Evolutionary conservation across 148 eudicot genomes (phyloP), one percentile per base, ranked within the genome.

Genomic region (Nyssa sinensis): DNA sequence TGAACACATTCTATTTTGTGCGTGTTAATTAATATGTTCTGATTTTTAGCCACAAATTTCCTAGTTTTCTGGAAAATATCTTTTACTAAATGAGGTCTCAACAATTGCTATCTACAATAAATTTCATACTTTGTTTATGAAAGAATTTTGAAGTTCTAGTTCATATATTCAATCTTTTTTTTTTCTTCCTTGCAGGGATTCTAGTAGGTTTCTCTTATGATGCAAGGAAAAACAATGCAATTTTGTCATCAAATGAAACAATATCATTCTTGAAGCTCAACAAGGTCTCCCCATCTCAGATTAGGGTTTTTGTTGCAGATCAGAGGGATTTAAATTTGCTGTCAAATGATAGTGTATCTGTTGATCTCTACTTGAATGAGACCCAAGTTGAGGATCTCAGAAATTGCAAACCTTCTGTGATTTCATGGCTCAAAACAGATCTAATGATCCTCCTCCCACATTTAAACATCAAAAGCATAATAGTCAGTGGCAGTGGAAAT

Each of bases 241-340:
- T 63, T 62, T 29, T 66, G 25, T 62, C 77, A 23, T 19, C 64
- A 29, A 10, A 53, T 1, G 70, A 67, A 33, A 58, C 76, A 70
- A 53, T 66, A 29, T 71, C 79, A 41, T 70, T 51, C 28, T 19
- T 44, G 64, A 61, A 30, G 69, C 73, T 37, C 64, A 68, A 60
- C 61, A 66, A 61, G 66, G 70, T 62, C 11, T 51, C 60, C 63
- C 64, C 68, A 41, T 32, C 72, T n/a, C 72, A 75, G 35, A 53
- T 75, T 25, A 75, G 74, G 71, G 72, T 80, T 14, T 37, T 76
- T 19, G 83, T 72, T 63, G 47, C 74, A 39, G 80, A 81, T 76
- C 66, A 39, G n/a, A 57, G 37, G 59, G 57, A 24, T 64, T 24
- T 79, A 29, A 19, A 68, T 55, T 70, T 30, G 11, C 58, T 79